These are phyloP conservation scores for Ganoderma lingzhi DNA, from an alignment of 1,284 basidiomycete genomes.

Conservation along the genomic window DNA sequence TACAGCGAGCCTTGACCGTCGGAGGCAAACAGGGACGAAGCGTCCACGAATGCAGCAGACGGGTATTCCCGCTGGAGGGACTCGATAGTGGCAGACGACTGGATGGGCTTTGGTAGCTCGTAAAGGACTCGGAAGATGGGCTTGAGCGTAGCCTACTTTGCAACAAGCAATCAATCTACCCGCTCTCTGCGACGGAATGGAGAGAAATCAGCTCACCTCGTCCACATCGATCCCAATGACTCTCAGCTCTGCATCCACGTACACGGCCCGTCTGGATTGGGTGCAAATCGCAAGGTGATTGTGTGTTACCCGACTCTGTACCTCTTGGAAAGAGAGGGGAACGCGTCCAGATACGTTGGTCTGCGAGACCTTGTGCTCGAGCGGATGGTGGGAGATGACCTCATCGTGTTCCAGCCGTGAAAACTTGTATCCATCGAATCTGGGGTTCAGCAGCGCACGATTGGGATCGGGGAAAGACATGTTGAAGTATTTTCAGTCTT, in stretches of 20 bases:
- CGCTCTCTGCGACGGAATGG: neutral
- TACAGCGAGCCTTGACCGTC: constrained; percentile 81
- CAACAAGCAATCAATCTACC: constrained; percentile 14
- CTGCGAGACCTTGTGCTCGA: constrained; percentile 65
- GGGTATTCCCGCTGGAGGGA: constrained; percentile 77
- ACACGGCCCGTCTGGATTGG: constrained; percentile 61
- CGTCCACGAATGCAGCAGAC: constrained; percentile 66
- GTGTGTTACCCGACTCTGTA: constrained; percentile 84
- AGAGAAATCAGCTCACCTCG: constrained; percentile 52
- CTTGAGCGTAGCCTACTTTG: constrained; percentile 55
- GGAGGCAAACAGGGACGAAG: constrained; percentile 64
- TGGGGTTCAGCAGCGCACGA: constrained; percentile 72
- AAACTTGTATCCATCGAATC: constrained; percentile 87
- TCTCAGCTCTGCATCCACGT: constrained; percentile 74
- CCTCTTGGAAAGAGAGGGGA: constrained; percentile 80
- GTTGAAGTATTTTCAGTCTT: neutral
- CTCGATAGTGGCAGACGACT: constrained; percentile 45
- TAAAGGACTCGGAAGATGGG: constrained; percentile 68
- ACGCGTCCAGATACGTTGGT: constrained; percentile 64
- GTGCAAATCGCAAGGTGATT: constrained; percentile 76
- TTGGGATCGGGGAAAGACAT: constrained; percentile 46
- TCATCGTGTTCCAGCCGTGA: constrained; percentile 64
- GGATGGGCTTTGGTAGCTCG: constrained; percentile 63
- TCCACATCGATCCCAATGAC: constrained; percentile 70
- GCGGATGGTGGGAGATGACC: constrained; percentile 56